phyloP scores from a whole-genome alignment of 768 basidiomycete genomes.

The Lactarius tabidus region DNA sequence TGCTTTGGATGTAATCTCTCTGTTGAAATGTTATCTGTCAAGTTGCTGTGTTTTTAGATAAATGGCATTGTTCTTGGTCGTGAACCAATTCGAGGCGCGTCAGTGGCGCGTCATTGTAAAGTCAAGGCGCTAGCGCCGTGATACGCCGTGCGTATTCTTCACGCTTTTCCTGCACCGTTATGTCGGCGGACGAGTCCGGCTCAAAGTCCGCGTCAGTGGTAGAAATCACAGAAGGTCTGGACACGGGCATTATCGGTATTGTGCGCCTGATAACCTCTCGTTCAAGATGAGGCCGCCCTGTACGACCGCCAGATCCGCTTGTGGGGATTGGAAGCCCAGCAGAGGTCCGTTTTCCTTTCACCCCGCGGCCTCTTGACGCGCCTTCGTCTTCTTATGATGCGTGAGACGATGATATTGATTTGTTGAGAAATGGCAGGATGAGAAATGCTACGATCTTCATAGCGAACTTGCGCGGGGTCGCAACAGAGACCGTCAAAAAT shows the following conservation, averaged over 20 bases:
- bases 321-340: slow-evolving; percentile 98
- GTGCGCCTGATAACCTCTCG: neutral
- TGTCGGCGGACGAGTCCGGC: slow-evolving; percentile 19
- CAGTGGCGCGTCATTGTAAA: too few relatives aligned
- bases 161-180: neutral
- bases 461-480: slow-evolving; percentile 71
- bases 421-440: slow-evolving; percentile 55
- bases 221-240: slow-evolving; percentile 31
- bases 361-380: neutral
- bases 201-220: slow-evolving; percentile 27
- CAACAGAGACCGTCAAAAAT: slow-evolving; percentile 95
- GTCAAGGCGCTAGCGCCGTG: slow-evolving; percentile 2
- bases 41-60: neutral
- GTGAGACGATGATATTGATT: neutral
- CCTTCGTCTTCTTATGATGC: neutral
- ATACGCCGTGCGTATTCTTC: neutral
- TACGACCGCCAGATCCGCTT: slow-evolving; percentile 97
- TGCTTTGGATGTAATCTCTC: slow-evolving; percentile 15
- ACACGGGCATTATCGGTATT: neutral
- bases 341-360: slow-evolving; percentile 52
- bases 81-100: neutral
- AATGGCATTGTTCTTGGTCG: neutral
- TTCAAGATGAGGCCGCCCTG: slow-evolving; percentile 64
- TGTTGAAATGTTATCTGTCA: slow-evolving; percentile 18
- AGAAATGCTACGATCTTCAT: slow-evolving; percentile 88